Conservation (phyloP, 1,284 basidiomycete genomes). For the Sporisorium graminicola region DNA sequence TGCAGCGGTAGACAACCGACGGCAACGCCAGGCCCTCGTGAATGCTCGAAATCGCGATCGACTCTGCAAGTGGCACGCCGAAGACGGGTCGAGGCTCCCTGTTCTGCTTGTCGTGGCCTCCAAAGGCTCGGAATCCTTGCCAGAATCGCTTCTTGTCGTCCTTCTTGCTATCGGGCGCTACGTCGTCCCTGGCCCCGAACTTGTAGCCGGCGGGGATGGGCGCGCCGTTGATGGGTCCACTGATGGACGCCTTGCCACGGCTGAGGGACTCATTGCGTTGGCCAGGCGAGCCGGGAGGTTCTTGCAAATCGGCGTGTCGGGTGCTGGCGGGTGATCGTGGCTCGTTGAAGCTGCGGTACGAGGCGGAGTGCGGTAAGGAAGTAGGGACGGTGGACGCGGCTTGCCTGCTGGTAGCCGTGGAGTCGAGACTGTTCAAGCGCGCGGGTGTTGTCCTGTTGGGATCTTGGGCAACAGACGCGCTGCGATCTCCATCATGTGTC, state of each 20-base stretch:
- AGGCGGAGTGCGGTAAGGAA: constrained; percentile 35
- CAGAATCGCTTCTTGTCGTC: constrained; percentile 68
- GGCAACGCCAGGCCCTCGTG: constrained; percentile 80
- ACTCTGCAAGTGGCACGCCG: constrained; percentile 86
- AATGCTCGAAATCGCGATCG: constrained; percentile 87
- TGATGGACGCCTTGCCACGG: constrained; percentile 77
- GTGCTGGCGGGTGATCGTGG: constrained; percentile 33
- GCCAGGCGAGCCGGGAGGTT: constrained; percentile 41
- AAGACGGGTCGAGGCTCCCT: constrained; percentile 77
- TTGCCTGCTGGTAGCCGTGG: constrained; percentile 24
- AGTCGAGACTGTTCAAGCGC: constrained; percentile 40
- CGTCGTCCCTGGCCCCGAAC: constrained; percentile 73
- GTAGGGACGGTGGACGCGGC: constrained; percentile 18
- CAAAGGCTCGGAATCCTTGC: constrained; percentile 59
- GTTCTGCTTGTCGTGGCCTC: constrained; percentile 41
- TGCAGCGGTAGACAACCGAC: constrained; percentile 90
- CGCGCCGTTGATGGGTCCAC: constrained; percentile 85
- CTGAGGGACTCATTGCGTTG: constrained; percentile 28
- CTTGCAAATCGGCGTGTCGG: constrained; percentile 24
- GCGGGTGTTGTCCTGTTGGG: constrained; percentile 13
- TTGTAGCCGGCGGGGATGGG: constrained; percentile 89
- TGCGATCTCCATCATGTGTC: constrained; percentile 17
- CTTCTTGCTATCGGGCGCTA: constrained; percentile 29
- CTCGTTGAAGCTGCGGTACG: constrained; percentile 45
- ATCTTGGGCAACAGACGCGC: constrained; percentile 16